Conservation (phyloP, 2,329 filamentous ascomycete genomes). For the Aspergillus fijiensis region DNA sequence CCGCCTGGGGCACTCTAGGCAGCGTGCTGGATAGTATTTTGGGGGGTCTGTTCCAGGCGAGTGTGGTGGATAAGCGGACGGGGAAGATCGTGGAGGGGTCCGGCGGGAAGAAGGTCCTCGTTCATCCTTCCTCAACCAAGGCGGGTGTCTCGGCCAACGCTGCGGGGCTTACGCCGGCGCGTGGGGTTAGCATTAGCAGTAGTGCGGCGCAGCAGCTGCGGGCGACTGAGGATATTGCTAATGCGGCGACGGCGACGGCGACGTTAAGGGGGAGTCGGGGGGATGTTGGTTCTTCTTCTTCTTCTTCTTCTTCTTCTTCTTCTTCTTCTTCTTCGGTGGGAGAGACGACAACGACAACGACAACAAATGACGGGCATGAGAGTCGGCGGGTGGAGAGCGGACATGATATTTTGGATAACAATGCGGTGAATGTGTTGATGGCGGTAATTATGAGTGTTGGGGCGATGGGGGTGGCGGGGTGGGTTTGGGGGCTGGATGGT, state of each 20-base stretch:
- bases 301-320: no score
- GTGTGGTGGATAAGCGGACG: constrained; percentile 76
- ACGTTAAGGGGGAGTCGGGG: constrained; percentile 21
- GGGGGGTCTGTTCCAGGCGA: constrained; percentile 80
- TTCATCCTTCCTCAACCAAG: constrained; percentile 35
- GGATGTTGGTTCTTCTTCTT: no score
- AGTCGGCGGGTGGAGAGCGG: constrained; percentile 67
- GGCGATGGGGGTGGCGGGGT: constrained; percentile 62
- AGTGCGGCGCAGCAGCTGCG: constrained; percentile 23
- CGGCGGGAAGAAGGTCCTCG: constrained; percentile 60
- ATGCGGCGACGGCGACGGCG: constrained; percentile 31
- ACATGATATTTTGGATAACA: constrained; percentile 81
- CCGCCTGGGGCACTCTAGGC: constrained; percentile 72
- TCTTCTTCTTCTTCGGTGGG: constrained; percentile 5
- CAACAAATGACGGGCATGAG: constrained; percentile 44
- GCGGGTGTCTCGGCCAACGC: constrained; percentile 18
- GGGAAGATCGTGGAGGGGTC: constrained; percentile 88
- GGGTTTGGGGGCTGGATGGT: constrained; percentile 32
- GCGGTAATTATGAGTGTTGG: constrained; percentile 75
- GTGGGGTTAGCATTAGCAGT: constrained; percentile 22
- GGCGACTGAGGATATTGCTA: constrained; percentile 29
- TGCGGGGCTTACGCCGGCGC: not conserved
- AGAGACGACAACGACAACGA: constrained; percentile 27
- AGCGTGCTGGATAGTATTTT: constrained; percentile 85
- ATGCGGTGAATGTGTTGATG: constrained; percentile 93